Evolutionary conservation across 306 rosid genomes (phyloP), one percentile per base, ranked within the genome.

Genomic region (Vachellia collinsii): DNA sequence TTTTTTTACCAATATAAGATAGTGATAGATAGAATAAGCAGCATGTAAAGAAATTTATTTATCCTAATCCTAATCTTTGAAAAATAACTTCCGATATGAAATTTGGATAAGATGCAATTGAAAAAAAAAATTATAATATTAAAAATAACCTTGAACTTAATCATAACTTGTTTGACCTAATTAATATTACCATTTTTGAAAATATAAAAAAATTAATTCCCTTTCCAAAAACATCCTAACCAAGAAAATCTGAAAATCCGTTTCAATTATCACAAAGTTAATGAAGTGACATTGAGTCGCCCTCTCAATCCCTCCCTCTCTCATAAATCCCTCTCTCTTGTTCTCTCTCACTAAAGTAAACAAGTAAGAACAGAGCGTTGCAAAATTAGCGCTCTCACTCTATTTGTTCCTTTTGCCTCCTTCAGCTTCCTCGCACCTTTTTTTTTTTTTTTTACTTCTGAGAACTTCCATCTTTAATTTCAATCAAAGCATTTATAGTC

Each of bases 251-350:
- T 53, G 48, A 39, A 75, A 80, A 16, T 61, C 63, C 43, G 83
- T 85, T 77, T 66, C 70, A 22, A 29, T 39, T 41, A 3, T 48
- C 70, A 58, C 81, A 38, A 38, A 76, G 74, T 74, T 8, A 41
- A 54, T 77, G 65, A 84, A 84, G 79, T 76, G 41, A 80, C 44
- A 3, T 19, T 36, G 17, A 70, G 17, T 37, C n/a, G 10, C 8
- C 8, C 34, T n/a, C 29, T 20, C 1, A 29, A 29, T 29, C 34
- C 2, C 34, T 29, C 34, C 34, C 34, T 56, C 63, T 7, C 4
- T 43, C 47, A n/a, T n/a, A n/a, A n/a, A n/a, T 29, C 34, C 34
- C 34, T 56, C 63, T 7, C 4, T 43, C 47, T 43, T 12, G 1
- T 11, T 54, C 62, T 5, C 17, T 47, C 53, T 5, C 20, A 6